These are phyloP conservation scores for Saccharomycopsis synnaedendra DNA, from an alignment of 805 yeast genomes.

Conservation along the genomic window DNA sequence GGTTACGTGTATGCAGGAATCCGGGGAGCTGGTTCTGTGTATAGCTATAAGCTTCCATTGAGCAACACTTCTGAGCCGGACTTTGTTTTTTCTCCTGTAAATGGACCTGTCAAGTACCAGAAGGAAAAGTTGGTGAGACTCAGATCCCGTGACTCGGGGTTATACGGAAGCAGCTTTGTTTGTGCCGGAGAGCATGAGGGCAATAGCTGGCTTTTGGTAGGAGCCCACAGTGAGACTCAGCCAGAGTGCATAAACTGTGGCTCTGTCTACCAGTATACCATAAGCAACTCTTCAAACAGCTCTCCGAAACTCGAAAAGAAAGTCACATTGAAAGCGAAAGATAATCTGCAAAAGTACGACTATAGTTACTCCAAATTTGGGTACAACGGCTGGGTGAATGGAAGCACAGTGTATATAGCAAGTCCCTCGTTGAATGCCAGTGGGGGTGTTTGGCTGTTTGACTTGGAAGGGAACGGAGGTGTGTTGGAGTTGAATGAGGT, in stretches of 20 bases:
- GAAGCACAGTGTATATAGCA: background rate
- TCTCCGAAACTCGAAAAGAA: background rate
- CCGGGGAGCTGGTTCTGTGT: too few species aligned
- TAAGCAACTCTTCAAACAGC: background rate
- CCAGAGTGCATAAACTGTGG: slow-evolving; percentile 29
- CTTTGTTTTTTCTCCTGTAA: too few species aligned
- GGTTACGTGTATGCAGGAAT: slow-evolving; percentile 18
- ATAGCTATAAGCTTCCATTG: too few species aligned
- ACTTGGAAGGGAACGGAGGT: background rate
- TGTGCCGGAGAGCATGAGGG: slow-evolving; percentile 17
- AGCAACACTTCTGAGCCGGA: too few species aligned
- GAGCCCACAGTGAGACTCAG: slow-evolving; percentile 22
- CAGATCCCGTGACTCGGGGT: slow-evolving; percentile 19
- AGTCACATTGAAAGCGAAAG: background rate
- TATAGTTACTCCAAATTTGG: slow-evolving; percentile 7
- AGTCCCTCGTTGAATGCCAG: slow-evolving; percentile 1
- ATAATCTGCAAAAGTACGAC: background rate
- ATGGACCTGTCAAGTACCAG: too few species aligned
- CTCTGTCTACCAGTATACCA: slow-evolving; percentile 24
- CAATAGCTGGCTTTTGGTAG: slow-evolving; percentile 22
- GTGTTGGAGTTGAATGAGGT: background rate
- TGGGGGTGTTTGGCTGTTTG: slow-evolving; percentile 6
- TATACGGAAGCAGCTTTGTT: slow-evolving; percentile 22
- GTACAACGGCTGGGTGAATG: background rate
- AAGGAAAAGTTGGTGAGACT: slow-evolving; percentile 3